phyloP scores from a whole-genome alignment of 768 basidiomycete species.

The Rhizopogon salebrosus region DNA sequence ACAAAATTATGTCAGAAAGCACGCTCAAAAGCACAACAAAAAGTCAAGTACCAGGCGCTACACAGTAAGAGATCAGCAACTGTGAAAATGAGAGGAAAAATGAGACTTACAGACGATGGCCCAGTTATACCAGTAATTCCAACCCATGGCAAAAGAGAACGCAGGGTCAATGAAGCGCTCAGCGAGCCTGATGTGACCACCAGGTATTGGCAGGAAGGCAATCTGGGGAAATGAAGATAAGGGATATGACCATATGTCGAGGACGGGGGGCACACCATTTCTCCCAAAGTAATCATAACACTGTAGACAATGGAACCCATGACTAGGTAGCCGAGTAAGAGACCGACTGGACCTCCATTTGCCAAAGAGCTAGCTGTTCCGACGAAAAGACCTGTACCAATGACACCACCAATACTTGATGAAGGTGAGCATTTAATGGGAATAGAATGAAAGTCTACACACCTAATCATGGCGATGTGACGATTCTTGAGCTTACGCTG shows the following conservation, averaged over 20 bases:
- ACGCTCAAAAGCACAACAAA: not conserved
- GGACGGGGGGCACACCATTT: constrained; percentile 71
- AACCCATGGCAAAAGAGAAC: constrained; percentile 52
- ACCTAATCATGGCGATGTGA: constrained; percentile 83
- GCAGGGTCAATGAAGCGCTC: constrained; percentile 80
- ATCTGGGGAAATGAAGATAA: constrained; percentile 56
- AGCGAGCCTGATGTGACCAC: constrained; percentile 76
- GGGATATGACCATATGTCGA: constrained; percentile 28
- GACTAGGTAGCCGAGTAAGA: constrained; percentile 63
- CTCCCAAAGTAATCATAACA: constrained; percentile 62
- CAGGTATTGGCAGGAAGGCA: constrained; percentile 71
- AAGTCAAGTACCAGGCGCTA: not conserved
- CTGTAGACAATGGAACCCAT: constrained; percentile 67
- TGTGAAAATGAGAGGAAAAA: constrained; percentile 2
- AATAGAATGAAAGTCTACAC: constrained; percentile 1
- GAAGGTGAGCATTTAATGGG: not conserved
- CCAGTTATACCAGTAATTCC: constrained; percentile 50
- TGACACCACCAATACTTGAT: constrained; percentile 55
- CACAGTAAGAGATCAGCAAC: constrained; percentile 18
- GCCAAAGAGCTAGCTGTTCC: constrained; percentile 49
- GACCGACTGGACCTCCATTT: constrained; percentile 67
- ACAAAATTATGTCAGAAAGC: constrained; percentile 3
- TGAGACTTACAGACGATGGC: constrained; percentile 14
- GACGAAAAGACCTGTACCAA: constrained; percentile 59
- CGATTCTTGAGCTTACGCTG: constrained; percentile 68